phyloP scores from a whole-genome alignment of 2,329 filamentous ascomycete species.

The Elsinoe australis region DNA sequence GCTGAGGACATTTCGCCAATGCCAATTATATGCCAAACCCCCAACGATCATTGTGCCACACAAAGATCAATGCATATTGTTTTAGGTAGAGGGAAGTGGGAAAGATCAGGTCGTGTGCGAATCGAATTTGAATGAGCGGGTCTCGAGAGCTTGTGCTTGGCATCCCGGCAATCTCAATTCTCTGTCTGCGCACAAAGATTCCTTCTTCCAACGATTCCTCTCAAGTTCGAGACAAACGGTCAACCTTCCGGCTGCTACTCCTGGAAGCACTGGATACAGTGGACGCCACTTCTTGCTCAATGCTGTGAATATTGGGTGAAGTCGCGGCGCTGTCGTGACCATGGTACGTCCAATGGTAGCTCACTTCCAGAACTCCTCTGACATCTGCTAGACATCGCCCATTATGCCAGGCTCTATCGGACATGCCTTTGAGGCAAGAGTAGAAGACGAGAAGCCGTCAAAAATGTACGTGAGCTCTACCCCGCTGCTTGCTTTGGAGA shows the following conservation, averaged over 20 bases:
- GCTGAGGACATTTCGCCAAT: slow-evolving; percentile 7
- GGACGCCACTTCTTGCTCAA: neutral
- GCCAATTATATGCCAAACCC: neutral
- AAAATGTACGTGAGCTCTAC: slow-evolving; percentile 56
- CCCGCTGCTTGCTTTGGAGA: slow-evolving; percentile 16
- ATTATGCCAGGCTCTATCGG: slow-evolving; percentile 51
- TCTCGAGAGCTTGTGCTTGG: neutral
- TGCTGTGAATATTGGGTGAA: neutral
- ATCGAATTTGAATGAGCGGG: slow-evolving; percentile 9
- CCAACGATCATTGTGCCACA: slow-evolving; percentile 8
- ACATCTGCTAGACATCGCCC: slow-evolving; percentile 40
- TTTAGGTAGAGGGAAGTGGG: slow-evolving; percentile 1
- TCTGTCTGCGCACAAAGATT: too few species aligned
- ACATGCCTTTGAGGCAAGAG: slow-evolving; percentile 70
- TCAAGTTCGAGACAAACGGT: too few species aligned
- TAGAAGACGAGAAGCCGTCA: slow-evolving; percentile 75
- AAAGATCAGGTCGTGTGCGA: slow-evolving; percentile 9
- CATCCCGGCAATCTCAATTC: slow-evolving; percentile 10
- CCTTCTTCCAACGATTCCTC: slow-evolving; percentile 5
- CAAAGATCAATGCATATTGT: slow-evolving; percentile 17
- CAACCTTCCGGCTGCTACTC: too few species aligned
- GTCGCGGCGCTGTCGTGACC: slow-evolving; percentile 1
- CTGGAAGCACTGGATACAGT: too few species aligned
- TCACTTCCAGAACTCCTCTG: neutral
- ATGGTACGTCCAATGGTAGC: slow-evolving; percentile 31